Evolutionary conservation across 164 flowering plant genomes (phyloP), one percentile per base, ranked within the genome.

Genomic region (Piper betle): DNA sequence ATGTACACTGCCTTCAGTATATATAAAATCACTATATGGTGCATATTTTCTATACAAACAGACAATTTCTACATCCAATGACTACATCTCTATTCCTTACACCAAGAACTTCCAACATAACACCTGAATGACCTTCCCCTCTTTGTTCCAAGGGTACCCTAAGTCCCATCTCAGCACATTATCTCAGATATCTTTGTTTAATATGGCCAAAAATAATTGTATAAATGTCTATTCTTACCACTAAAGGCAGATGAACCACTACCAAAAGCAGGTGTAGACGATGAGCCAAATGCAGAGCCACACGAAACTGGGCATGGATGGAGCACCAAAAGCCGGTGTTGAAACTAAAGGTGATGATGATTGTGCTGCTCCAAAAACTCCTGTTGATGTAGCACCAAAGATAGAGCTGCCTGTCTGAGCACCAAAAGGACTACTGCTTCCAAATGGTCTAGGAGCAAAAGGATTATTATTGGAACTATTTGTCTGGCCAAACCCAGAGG

Each of bases 331-430:
- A 11, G 82, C 66, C 20, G 94, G 77, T 19, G 83, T 77, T 17
- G 97, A 81, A 39, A 78, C 71, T 52, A 86, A 69, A 7, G 91
- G 83, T 42, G 97, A 81, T 55, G 94, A 81, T 16, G 90, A 57
- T 58, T 82, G 93, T 19, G 82, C 55, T 6, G 83, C 77, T 52
- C 97, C 97, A 79, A 90, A 93, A 6, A 85, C 93, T 41, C 99
- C 97, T 60, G 99, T 94, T 48, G 99, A 83, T 17, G 84, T 91
- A 63, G 93, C 83, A 42, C 99, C 97, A 74, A 94, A 94, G 50
- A 88, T 67, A 57, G 97, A 85, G 53, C 81, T 66, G 55, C 96
- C 94, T n/a, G 95, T 77, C 57, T 92, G 97, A 10, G 91, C 69
- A 61, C 95, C 97, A 77, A 90, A 90, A 18, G 93, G 86, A 13